phyloP scores from a whole-genome alignment of 1,284 basidiomycete genomes.

The Sporisorium reilianum region DNA sequence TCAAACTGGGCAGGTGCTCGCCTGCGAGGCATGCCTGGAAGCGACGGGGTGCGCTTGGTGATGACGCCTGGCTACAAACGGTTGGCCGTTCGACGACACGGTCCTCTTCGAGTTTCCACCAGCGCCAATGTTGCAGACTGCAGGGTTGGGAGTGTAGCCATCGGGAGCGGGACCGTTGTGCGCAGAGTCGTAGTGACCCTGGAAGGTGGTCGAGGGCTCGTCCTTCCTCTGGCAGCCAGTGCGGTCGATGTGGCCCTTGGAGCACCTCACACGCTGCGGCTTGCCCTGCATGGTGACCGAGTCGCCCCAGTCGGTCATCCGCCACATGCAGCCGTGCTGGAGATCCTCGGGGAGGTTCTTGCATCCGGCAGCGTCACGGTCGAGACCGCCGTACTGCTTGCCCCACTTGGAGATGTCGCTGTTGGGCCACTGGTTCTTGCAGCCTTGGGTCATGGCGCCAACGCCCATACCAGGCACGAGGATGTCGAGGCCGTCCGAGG shows the following conservation, averaged over 20 bases:
- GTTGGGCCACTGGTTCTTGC: slow-evolving; percentile 29
- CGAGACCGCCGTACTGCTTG: slow-evolving; percentile 38
- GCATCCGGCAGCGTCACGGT: slow-evolving; percentile 27
- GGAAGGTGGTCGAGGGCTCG: slow-evolving; percentile 11
- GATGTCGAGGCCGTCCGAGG: slow-evolving; percentile 33
- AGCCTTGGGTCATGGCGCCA: slow-evolving; percentile 26
- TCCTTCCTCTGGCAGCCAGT: slow-evolving; percentile 46
- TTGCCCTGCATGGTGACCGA: slow-evolving; percentile 21
- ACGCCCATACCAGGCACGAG: slow-evolving; percentile 47
- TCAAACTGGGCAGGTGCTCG: not conserved
- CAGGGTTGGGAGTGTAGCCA: slow-evolving; percentile 28
- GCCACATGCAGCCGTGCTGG: slow-evolving; percentile 40
- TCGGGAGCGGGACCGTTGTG: slow-evolving; percentile 18
- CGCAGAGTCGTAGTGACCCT: slow-evolving; percentile 3
- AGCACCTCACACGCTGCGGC: slow-evolving; percentile 30
- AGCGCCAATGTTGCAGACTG: slow-evolving; percentile 32
- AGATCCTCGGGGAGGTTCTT: slow-evolving; percentile 30
- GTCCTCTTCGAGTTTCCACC: slow-evolving; percentile 18
- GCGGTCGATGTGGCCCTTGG: slow-evolving; percentile 45
- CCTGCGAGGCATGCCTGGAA: not conserved
- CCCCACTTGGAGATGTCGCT: slow-evolving; percentile 35
- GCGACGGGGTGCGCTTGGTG: not conserved
- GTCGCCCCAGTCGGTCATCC: slow-evolving; percentile 40
- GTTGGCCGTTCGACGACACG: slow-evolving; percentile 9
- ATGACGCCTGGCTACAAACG: not conserved